A percentile compares a stretch with the other conserved stretches of the same genome.
Evolutionary conservation across 2,329 filamentous ascomycete genomes (phyloP).

Genomic region (Colletotrichum sojae): DNA sequence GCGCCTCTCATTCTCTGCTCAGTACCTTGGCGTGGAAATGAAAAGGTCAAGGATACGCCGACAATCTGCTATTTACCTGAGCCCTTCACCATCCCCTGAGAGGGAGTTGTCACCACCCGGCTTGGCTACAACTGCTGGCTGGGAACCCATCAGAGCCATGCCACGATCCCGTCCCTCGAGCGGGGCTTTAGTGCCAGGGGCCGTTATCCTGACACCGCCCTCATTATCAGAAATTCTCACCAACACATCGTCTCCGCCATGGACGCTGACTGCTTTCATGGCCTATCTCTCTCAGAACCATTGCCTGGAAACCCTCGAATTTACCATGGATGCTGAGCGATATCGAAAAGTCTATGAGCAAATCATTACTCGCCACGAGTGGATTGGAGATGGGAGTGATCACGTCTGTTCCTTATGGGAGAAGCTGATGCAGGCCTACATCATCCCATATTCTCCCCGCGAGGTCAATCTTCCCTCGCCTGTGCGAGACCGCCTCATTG

Average conservation of each 20-base stretch:
- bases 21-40: conserved; percentile 53
- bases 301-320: conserved; percentile 95
- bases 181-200: conserved; percentile 61
- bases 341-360: conserved; percentile 76
- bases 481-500: conserved; percentile 85
- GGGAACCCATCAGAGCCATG: conserved; percentile 60
- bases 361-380: conserved; percentile 58
- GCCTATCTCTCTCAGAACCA: conserved; percentile 97
- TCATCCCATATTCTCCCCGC: conserved; percentile 84
- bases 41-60: conserved; percentile 62
- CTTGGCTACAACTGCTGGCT: conserved; percentile 61
- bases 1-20: conserved; percentile 6
- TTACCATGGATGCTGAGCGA: conserved; percentile 92
- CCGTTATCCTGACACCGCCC: conserved; percentile 64
- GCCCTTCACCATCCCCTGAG: conserved; percentile 55
- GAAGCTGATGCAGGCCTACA: conserved; percentile 90
- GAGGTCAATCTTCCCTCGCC: conserved; percentile 92
- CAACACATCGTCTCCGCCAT: conserved; percentile 88
- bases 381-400: conserved; percentile 63
- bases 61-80: conserved; percentile 60
- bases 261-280: conserved; percentile 94
- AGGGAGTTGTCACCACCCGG: conserved; percentile 58
- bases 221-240: conserved; percentile 89
- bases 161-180: conserved; percentile 65
- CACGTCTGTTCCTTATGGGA: conserved; percentile 88